phyloP scores from a whole-genome alignment of 2,329 filamentous ascomycete genomes.

The Lachnellula subtilissima region DNA sequence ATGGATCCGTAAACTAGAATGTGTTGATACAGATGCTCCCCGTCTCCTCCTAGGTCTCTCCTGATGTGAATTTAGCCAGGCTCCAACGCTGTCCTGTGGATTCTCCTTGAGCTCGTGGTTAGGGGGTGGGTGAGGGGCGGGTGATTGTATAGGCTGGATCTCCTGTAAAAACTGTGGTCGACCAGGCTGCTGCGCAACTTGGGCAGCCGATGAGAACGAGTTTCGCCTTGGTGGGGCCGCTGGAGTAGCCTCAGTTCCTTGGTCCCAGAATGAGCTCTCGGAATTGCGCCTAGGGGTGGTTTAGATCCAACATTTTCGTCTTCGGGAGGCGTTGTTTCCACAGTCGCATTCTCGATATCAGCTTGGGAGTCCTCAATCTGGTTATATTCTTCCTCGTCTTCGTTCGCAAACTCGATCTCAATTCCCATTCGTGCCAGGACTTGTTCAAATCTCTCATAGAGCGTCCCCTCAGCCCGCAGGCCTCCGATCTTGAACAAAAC shows the following conservation, averaged over 20 bases:
- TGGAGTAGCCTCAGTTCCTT: slow-evolving; percentile 13
- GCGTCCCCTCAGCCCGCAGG: slow-evolving; percentile 49
- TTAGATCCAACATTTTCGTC: slow-evolving; percentile 11
- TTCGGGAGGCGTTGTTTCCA: slow-evolving; percentile 11
- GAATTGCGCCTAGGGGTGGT: slow-evolving; percentile 29
- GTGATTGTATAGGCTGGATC: slow-evolving; percentile 2
- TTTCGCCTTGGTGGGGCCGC: slow-evolving; percentile 17
- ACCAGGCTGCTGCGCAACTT: slow-evolving; percentile 2
- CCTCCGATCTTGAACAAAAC: slow-evolving; percentile 76
- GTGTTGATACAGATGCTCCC: slow-evolving; percentile 25
- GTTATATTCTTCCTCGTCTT: slow-evolving; percentile 13
- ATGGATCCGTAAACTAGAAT: slow-evolving; percentile 24
- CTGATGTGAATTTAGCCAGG: slow-evolving; percentile 22
- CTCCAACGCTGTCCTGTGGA: slow-evolving; percentile 16
- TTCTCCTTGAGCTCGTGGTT: slow-evolving; percentile 4
- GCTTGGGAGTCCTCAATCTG: not conserved
- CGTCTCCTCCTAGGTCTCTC: slow-evolving; percentile 12
- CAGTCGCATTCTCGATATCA: not conserved
- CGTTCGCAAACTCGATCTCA: slow-evolving; percentile 56
- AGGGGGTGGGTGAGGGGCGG: slow-evolving; percentile 6
- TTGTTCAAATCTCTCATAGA: slow-evolving; percentile 66
- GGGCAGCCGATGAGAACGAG: slow-evolving; percentile 20
- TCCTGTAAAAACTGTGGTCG: slow-evolving; percentile 14
- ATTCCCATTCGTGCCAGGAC: slow-evolving; percentile 68
- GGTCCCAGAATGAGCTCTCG: slow-evolving; percentile 29